Conservation (phyloP, 306 rosid genomes). For the Lagenaria siceraria region DNA sequence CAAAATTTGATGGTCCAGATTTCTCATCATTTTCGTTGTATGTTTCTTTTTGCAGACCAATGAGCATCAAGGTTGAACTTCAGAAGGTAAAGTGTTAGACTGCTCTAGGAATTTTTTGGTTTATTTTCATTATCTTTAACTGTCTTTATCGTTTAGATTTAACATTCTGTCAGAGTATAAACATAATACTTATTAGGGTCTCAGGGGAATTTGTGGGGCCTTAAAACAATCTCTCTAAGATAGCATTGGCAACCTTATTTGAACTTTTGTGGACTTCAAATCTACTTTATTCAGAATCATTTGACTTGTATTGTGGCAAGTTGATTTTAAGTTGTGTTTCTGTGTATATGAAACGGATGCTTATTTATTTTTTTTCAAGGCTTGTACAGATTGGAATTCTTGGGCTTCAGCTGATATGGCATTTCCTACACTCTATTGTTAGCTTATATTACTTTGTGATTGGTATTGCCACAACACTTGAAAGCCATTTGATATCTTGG, state of each 20-base stretch:
- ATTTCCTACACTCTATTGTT: slow-evolving; percentile 41
- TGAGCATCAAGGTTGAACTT: slow-evolving; percentile 14
- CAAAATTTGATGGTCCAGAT: background rate
- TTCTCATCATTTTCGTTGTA: background rate
- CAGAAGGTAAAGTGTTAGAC: slow-evolving; percentile 13
- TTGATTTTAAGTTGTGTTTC: background rate
- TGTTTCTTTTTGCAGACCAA: background rate
- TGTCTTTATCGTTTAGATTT: background rate
- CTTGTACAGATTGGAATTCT: slow-evolving; percentile 43
- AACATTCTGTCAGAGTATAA: background rate
- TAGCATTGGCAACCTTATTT: background rate
- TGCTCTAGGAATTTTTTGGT: slow-evolving; percentile 9
- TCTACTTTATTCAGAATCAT: background rate
- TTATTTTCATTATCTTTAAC: background rate
- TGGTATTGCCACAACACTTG: slow-evolving; percentile 18
- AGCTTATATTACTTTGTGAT: slow-evolving; percentile 27
- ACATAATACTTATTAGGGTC: background rate
- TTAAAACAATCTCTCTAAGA: background rate
- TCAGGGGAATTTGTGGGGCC: background rate
- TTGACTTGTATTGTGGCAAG: background rate
- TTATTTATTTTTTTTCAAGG: slow-evolving; percentile 19
- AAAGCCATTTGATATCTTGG: slow-evolving; percentile 54
- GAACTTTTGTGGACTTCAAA: background rate
- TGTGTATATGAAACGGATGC: slow-evolving; percentile 7
- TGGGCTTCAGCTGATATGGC: slow-evolving; percentile 57